Conservation (phyloP, 345 rosid genomes). For the Anacardium occidentale region DNA sequence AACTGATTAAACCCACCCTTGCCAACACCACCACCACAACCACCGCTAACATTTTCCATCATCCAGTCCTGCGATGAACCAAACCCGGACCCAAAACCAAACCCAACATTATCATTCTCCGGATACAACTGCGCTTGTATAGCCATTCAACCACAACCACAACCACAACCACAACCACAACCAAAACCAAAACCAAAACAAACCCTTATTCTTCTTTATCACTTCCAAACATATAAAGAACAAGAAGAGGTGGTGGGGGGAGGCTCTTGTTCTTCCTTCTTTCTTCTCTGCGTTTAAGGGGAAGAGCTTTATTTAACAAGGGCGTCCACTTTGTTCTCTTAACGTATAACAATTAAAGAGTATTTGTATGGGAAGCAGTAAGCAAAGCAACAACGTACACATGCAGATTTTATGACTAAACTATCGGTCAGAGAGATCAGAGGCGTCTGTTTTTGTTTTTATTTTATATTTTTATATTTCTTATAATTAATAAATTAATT, state of each 20-base stretch:
- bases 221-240: background rate
- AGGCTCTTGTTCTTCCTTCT: background rate
- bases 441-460: conserved; percentile 36
- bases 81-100: conserved; percentile 15
- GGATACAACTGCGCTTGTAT: conserved; percentile 61
- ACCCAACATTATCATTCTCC: conserved; percentile 32
- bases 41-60: conserved; percentile 23
- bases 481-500: too few relatives aligned
- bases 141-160: conserved; percentile 48
- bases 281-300: background rate
- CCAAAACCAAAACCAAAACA: background rate
- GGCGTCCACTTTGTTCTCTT: background rate
- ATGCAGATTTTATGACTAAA: conserved; percentile 90
- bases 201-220: too few relatives aligned
- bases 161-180: too few relatives aligned
- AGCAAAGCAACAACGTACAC: conserved; percentile 61
- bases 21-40: background rate
- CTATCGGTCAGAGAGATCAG: conserved; percentile 78
- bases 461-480: too few relatives aligned
- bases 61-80: conserved; percentile 45
- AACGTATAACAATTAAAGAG: background rate
- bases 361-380: conserved; percentile 30
- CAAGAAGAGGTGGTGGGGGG: conserved; percentile 14
- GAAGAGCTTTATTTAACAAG: too few relatives aligned
- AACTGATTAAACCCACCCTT: conserved; percentile 30